These are phyloP conservation scores for Alternaria burnsii DNA, from an alignment of 2,329 filamentous ascomycete genomes.

Conservation along the genomic window DNA sequence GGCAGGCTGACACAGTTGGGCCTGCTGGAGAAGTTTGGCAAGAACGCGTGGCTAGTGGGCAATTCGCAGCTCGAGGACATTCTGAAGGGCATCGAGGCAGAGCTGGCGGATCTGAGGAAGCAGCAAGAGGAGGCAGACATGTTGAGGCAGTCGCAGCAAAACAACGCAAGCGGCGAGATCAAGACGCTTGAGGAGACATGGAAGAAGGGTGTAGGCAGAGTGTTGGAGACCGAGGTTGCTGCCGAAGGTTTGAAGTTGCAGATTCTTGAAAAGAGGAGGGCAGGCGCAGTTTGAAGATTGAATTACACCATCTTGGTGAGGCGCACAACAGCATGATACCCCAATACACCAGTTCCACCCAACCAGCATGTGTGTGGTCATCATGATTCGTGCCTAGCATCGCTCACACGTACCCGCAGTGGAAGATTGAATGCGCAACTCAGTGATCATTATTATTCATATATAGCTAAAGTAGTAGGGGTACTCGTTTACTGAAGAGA, in stretches of 20 bases:
- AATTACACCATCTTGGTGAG: background rate
- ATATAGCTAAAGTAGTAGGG: conserved; percentile 4
- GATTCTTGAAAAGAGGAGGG: conserved; percentile 47
- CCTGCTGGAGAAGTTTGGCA: conserved; percentile 82
- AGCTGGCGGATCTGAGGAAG: conserved; percentile 72
- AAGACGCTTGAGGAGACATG: conserved; percentile 77
- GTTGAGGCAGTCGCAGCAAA: conserved; percentile 73
- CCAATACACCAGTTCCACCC: conserved; percentile 1
- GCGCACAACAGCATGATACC: conserved; percentile 13
- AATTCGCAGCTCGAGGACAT: conserved; percentile 83
- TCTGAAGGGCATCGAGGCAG: conserved; percentile 73
- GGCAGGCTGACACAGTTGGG: conserved; percentile 68
- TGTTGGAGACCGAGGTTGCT: conserved; percentile 87
- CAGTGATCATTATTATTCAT: background rate
- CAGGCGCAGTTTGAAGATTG: conserved; percentile 40
- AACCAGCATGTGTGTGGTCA: background rate
- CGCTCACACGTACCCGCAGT: no score
- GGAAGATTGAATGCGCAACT: background rate
- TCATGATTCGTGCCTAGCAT: background rate
- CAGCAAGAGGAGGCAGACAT: conserved; percentile 78
- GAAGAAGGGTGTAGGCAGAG: conserved; percentile 78
- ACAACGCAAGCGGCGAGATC: conserved; percentile 76
- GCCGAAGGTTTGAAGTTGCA: conserved; percentile 69
- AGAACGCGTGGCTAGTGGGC: conserved; percentile 88
- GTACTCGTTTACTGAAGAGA: conserved; percentile 1